Base-by-base conservation (phyloP, 2,329 filamentous ascomycete genomes). In the Aspergillus costaricaensis region DNA sequence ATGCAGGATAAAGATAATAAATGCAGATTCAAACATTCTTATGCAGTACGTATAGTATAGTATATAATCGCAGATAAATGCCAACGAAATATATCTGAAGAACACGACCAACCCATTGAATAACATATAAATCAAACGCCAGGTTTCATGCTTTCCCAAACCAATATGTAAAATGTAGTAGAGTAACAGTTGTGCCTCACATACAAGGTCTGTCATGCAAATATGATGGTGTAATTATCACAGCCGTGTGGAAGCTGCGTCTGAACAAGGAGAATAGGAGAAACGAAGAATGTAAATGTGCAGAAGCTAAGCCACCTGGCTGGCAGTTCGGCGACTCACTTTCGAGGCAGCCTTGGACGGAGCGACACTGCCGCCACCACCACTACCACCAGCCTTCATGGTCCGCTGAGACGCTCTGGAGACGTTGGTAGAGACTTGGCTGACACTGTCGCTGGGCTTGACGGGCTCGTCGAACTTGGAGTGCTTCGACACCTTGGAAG, bases 391-490 rank as follows among this genome's bases (percentile, higher is more conserved):
- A 12, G 71, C 71, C 62, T 74, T 76, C 19, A 69, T 61, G 41
- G 73, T 76, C 10, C 69, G 65, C 60, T 75, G 71, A 8, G 72
- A 74, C 23, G 67, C 58, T 52, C 56, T 58, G 14, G 68, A 69
- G 32, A 62, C 63, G 49, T 71, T 67, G 38, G 68, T 66, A 10
- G 73, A 77, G 30, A 77, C 71, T 66, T 78, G 76, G 51, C 76
- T 79, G 51, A 76, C 71, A 58, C 74, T 77, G 64, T 78, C 76
- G 59, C 71, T 74, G 8, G 76, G 74, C 48, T 63, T 65, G 49
- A 78, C 72, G 17, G 72, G 72, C 17, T 77, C 74, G 32, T 78
- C 77, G 61, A 74, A 76, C 61, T 72, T 73, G 14, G 71, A 70
- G 27, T 70, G 66, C 55, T 62, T 72, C 19, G 74, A 75, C 10